Conservation (phyloP, 1,284 basidiomycete species). For the Fomitopsis palustris region DNA sequence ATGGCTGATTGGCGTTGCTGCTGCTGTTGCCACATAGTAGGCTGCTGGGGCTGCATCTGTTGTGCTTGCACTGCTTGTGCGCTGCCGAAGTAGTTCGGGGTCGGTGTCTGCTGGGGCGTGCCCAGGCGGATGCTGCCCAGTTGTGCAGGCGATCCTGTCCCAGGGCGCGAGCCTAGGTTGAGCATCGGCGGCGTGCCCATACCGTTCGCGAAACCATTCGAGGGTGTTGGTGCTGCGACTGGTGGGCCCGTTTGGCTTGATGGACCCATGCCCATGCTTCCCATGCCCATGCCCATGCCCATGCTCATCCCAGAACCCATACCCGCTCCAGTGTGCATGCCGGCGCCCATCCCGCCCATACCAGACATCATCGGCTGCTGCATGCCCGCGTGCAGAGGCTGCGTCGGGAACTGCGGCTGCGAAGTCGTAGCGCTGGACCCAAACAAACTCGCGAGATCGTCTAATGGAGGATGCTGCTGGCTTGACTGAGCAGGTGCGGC, state of each 20-base stretch:
- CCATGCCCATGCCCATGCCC: conserved; percentile 6
- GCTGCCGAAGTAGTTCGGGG: conserved; percentile 14
- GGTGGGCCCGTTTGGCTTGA: neutral
- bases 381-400: conserved; percentile 1
- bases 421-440: conserved; percentile 12
- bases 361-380: conserved; percentile 4
- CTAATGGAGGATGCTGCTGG: conserved; percentile 23
- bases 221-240: conserved; percentile 4
- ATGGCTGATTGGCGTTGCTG: conserved; percentile 13
- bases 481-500: conserved; percentile 15
- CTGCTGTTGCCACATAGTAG: conserved; percentile 12
- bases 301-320: neutral
- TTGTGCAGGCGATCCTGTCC: conserved; percentile 15
- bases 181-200: conserved; percentile 6
- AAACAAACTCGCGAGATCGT: conserved; percentile 57
- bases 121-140: conserved; percentile 25
- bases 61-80: conserved; percentile 12
- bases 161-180: conserved; percentile 10
- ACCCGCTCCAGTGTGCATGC: conserved; percentile 1
- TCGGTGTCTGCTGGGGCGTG: conserved; percentile 21
- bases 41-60: conserved; percentile 12
- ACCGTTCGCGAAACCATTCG: conserved; percentile 6
- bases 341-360: conserved; percentile 14
- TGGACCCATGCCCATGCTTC: conserved; percentile 18
- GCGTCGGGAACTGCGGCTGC: conserved; percentile 5